These are phyloP conservation scores for Polyporus arcularius DNA, from an alignment of 768 basidiomycete genomes.

Conservation along the genomic window DNA sequence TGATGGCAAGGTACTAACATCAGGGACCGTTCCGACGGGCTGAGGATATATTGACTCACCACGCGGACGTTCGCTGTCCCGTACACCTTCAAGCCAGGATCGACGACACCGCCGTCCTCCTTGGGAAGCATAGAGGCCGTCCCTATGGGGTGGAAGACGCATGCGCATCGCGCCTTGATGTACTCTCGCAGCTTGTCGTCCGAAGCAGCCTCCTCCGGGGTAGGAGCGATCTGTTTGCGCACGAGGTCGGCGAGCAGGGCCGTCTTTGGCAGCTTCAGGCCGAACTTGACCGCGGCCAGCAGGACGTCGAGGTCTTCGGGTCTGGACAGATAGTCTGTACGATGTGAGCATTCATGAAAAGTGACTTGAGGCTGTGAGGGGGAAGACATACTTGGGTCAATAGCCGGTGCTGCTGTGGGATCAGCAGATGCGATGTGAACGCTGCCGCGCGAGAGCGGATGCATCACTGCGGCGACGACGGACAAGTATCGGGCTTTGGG, in stretches of 20 bases:
- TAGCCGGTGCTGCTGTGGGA: conserved; percentile 23
- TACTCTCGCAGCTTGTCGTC: conserved; percentile 3
- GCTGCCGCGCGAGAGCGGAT: conserved; percentile 11
- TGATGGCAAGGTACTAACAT: not conserved
- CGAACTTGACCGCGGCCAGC: conserved; percentile 1
- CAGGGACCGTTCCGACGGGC: no score
- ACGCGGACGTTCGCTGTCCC: conserved; percentile 13
- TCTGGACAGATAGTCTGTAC: conserved; percentile 6
- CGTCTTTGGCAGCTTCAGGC: not conserved
- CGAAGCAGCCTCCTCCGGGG: not conserved
- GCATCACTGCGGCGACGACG: not conserved
- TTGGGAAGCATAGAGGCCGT: conserved; percentile 11
- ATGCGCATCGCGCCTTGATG: not conserved
- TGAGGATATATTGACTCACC: not conserved
- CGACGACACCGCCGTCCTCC: conserved; percentile 17
- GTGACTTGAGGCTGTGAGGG: not conserved
- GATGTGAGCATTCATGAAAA: not conserved
- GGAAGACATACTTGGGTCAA: conserved; percentile 25
- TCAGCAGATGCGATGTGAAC: conserved; percentile 26
- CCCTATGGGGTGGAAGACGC: not conserved
- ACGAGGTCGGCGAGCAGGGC: not conserved
- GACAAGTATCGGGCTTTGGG: not conserved
- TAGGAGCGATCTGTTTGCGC: not conserved
- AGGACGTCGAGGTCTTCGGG: conserved; percentile 5
- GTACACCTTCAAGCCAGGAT: conserved; percentile 9